Evolutionary conservation across 257 asterid species (phyloP).

Genomic region (Petrea volubilis): DNA sequence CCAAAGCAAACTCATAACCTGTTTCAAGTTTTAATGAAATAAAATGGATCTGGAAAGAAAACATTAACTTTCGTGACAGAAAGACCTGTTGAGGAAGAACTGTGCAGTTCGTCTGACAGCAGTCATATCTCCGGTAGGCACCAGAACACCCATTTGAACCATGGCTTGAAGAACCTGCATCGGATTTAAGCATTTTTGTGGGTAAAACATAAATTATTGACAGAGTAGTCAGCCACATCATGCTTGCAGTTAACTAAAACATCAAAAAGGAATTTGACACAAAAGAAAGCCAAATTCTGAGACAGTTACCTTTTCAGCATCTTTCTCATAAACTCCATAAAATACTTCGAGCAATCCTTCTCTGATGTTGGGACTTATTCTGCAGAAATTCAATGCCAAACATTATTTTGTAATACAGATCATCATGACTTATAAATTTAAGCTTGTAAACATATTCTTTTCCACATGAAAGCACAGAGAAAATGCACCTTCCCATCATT

Average conservation of each 20-base stretch:
- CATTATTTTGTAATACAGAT: neutral
- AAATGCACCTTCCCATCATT: constrained; percentile 78
- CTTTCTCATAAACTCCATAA: constrained; percentile 85
- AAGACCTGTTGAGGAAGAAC: constrained; percentile 73
- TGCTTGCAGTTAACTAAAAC: neutral
- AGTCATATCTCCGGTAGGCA: constrained; percentile 83
- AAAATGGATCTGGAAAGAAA: neutral
- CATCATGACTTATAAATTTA: neutral
- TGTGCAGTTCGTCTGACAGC: constrained; percentile 85
- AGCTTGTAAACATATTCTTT: neutral
- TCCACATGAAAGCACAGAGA: neutral
- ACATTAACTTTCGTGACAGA: neutral
- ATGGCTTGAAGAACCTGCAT: constrained; percentile 71
- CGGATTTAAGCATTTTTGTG: neutral
- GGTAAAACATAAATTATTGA: neutral
- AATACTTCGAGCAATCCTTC: constrained; percentile 76
- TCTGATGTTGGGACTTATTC: constrained; percentile 76
- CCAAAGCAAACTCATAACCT: neutral
- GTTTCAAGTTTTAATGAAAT: neutral
- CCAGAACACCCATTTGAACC: constrained; percentile 84
- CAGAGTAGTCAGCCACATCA: neutral
- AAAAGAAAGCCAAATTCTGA: neutral
- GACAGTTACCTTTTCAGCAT: constrained; percentile 64
- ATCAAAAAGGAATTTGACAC: neutral
- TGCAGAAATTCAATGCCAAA: constrained; percentile 34